phyloP scores from a whole-genome alignment of 2,329 filamentous ascomycete species.

The Diaporthe batatas region DNA sequence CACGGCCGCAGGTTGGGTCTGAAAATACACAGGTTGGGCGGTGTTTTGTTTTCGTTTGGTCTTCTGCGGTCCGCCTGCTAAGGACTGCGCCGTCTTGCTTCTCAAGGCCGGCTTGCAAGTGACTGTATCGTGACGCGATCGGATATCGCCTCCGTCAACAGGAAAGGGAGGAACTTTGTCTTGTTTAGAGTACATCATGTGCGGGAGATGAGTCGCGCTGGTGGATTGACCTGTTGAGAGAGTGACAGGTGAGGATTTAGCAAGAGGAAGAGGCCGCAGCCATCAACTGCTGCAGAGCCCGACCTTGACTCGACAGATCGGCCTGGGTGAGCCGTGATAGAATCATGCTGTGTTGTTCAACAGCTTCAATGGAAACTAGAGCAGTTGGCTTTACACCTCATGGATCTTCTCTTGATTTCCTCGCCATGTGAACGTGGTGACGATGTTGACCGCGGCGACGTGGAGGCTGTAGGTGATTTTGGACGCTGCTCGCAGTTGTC shows the following conservation, averaged over 20 bases:
- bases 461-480: background rate
- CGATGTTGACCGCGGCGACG: background rate
- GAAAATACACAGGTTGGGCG: background rate
- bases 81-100: background rate
- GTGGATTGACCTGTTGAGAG: background rate
- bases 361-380: slow-evolving; percentile 17
- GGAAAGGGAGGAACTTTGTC: background rate
- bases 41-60: background rate
- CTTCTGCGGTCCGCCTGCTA: too few species aligned
- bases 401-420: background rate
- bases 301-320: background rate
- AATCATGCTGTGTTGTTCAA: slow-evolving; percentile 23
- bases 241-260: background rate
- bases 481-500: too few species aligned
- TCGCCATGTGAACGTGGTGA: background rate
- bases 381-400: background rate
- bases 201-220: background rate
- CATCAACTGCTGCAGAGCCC: slow-evolving; percentile 29
- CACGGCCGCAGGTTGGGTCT: background rate
- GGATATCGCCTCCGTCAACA: background rate
- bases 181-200: background rate
- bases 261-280: background rate
- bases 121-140: background rate
- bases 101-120: background rate
- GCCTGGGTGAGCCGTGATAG: background rate